Evolutionary conservation across 2,329 filamentous ascomycete species (phyloP).

Genomic region (Venturia oleaginea): DNA sequence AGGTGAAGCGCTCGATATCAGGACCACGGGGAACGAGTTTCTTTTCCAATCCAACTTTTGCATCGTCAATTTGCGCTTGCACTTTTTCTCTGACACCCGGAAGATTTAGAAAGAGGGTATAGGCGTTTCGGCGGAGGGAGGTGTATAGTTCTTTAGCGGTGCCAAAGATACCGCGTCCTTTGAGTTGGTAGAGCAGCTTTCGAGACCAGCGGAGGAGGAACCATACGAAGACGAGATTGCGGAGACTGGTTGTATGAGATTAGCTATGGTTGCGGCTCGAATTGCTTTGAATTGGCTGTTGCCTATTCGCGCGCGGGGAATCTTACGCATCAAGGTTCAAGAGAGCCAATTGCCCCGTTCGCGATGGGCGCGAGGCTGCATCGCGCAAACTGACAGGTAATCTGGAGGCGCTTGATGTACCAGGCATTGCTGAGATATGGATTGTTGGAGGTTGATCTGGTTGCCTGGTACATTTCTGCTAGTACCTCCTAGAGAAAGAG

Average conservation of each 20-base stretch:
- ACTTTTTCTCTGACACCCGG: slow-evolving; percentile 84
- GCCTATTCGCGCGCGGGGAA: slow-evolving; percentile 4
- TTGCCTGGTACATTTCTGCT: neutral
- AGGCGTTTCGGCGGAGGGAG: slow-evolving; percentile 61
- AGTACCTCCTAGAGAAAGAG: neutral
- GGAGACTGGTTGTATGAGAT: slow-evolving; percentile 45
- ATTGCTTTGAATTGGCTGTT: neutral
- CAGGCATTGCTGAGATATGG: slow-evolving; percentile 22
- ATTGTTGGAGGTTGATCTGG: neutral
- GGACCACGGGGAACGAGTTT: slow-evolving; percentile 72
- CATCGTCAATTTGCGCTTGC: slow-evolving; percentile 71
- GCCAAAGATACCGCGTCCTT: slow-evolving; percentile 79
- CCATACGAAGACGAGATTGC: slow-evolving; percentile 80
- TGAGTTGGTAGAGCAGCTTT: slow-evolving; percentile 72
- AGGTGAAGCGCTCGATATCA: slow-evolving; percentile 62
- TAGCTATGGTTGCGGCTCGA: neutral
- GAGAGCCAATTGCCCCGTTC: slow-evolving; percentile 45
- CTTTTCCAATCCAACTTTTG: slow-evolving; percentile 67
- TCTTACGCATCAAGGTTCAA: slow-evolving; percentile 63
- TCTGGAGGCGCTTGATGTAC: slow-evolving; percentile 46
- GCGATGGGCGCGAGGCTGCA: slow-evolving; percentile 49
- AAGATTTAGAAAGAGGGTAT: slow-evolving; percentile 75
- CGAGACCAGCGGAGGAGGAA: slow-evolving; percentile 80
- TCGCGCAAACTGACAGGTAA: slow-evolving; percentile 64
- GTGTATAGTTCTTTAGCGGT: slow-evolving; percentile 66